Evolutionary conservation across 441 rosid genomes (phyloP).

Genomic region (Dalechampia spathulata): DNA sequence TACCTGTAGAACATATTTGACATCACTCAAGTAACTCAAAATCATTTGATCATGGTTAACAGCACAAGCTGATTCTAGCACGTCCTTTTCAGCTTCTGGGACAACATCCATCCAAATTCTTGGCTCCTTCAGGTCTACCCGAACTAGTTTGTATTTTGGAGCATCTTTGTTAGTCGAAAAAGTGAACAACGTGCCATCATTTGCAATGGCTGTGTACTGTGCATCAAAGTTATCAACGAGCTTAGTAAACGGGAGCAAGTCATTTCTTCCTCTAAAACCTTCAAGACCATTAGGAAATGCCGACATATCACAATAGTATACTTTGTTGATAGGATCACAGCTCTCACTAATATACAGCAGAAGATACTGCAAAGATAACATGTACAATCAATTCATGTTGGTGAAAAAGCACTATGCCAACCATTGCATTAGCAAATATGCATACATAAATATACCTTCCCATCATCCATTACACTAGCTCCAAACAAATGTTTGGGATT

Average conservation of each 20-base stretch:
- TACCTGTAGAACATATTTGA: conserved; percentile 67
- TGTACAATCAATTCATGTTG: conserved; percentile 3
- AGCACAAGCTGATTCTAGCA: conserved; percentile 62
- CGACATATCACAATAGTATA: conserved; percentile 77
- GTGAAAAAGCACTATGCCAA: too few relatives aligned
- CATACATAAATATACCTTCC: conserved; percentile 48
- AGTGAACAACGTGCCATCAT: conserved; percentile 77
- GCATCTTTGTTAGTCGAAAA: conserved; percentile 82
- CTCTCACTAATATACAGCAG: conserved; percentile 46
- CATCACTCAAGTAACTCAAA: conserved; percentile 82
- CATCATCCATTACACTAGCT: conserved; percentile 65
- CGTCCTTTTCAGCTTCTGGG: conserved; percentile 73
- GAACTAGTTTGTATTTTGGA: conserved; percentile 74
- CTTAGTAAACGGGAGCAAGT: conserved; percentile 64
- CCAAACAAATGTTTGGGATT: conserved; percentile 60
- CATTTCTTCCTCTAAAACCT: conserved; percentile 50
- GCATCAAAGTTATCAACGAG: conserved; percentile 70
- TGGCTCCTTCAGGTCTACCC: conserved; percentile 78
- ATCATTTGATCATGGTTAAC: conserved; percentile 68
- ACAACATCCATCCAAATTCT: conserved; percentile 66
- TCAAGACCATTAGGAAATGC: conserved; percentile 61
- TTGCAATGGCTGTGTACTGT: conserved; percentile 51
- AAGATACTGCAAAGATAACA: conserved; percentile 57
- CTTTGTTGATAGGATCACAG: conserved; percentile 86
- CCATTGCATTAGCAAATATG: too few relatives aligned